phyloP scores from a whole-genome alignment of 306 rosid species.

The Cucumis sativus region Cucumber_9930_V3 NC_026656.2:3695501-3696000 shows the following conservation, averaged over 20 bases:
- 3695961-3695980: conserved; percentile 77
- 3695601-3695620: too few species aligned
- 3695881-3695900: conserved; percentile 37
- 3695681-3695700: neutral
- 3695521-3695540: neutral
- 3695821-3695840: neutral
- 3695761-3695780: neutral
- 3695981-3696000: conserved; percentile 84
- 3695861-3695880: conserved; percentile 39
- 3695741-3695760: neutral
- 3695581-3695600: too few species aligned
- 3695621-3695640: too few species aligned
- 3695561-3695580: too few species aligned
- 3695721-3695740: neutral
- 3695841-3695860: neutral
- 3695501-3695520: neutral
- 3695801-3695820: neutral
- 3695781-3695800: neutral
- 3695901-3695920: conserved; percentile 47
- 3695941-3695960: conserved; percentile 74
- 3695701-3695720: neutral
- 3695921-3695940: conserved; percentile 60
- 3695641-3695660: neutral
- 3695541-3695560: neutral
- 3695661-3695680: neutral